Evolutionary conservation across 2,329 filamentous ascomycete genomes (phyloP), one percentile per base, ranked within the genome.

Genomic region (Furcasterigmium sp.): DNA sequence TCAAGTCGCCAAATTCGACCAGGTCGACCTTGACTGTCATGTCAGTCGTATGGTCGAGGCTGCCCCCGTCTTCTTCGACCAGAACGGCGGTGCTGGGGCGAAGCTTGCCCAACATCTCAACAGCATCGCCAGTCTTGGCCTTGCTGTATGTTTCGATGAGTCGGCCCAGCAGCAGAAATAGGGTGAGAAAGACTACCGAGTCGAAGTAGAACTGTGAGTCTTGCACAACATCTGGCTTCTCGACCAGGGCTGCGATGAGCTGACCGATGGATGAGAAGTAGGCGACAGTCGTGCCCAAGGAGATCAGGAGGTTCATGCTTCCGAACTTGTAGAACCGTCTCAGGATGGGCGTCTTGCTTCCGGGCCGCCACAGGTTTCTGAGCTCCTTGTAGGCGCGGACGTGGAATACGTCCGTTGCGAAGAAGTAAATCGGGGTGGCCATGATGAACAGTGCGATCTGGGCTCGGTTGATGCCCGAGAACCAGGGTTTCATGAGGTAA

Each of bases 221-320:
- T 26, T 72, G 67, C 41, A 69, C 60, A 40, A 59, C 54, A 3
- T 56, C 49, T 4, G 57, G 57, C 10, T 67, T 56, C 15, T 63
- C 56, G 3, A 70, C 70, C 5, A 72, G 76, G 1, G 63, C 66
- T 7, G 81, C 78, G 41, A 88, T 83, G 58, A 96, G 75, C 50
- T 94, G 82, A 14, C 81, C 84, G 19, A 95, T 68, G 0, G 89
- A 95, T 1, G 88, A 84, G 48, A 94, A 70, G 60, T 95, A 95
- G 2, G 91, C 91, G 47, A 96, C 88, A 3, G 81, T 85, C 0
- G 91, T 95, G 6, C 90, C 91, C 3, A 95, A 74, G 8, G 86
- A 93, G 64, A 96, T 91, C 46, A 96, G 76, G 69, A 94, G 85
- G 58, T 95, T 95, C 91, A 96, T 96, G 68, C 90, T 95, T 8